phyloP scores from a whole-genome alignment of 169 alveolate genomes.

The Amoebophrya sp. region DNA sequence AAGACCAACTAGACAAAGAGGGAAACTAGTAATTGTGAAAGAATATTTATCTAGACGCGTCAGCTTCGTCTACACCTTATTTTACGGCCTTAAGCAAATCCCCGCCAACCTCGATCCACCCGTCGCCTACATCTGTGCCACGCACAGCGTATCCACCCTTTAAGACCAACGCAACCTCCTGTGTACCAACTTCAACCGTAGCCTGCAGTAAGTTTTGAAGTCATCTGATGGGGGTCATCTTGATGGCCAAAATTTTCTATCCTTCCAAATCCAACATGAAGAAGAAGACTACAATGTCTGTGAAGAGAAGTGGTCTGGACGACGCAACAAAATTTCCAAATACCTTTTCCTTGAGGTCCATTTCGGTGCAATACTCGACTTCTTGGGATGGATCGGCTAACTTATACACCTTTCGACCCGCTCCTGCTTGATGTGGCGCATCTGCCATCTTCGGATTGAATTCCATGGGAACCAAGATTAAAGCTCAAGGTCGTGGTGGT shows the following conservation, averaged over 20 bases:
- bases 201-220: neutral
- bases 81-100: too few relatives aligned
- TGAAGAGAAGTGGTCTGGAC: neutral
- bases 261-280: neutral
- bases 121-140: neutral
- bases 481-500: too few relatives aligned
- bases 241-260: too few relatives aligned
- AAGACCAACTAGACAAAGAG: too few relatives aligned
- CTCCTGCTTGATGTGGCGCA: neutral
- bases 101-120: neutral
- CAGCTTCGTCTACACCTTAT: too few relatives aligned
- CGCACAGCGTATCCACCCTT: neutral
- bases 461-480: neutral
- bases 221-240: neutral
- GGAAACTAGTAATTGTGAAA: too few relatives aligned
- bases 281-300: neutral
- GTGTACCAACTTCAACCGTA: neutral
- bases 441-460: neutral
- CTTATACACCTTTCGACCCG: neutral
- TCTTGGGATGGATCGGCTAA: neutral
- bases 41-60: too few relatives aligned
- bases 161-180: neutral
- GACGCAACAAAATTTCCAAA: neutral
- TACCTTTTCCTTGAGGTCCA: neutral
- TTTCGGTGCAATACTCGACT: neutral